These are phyloP conservation scores for Hyaloscypha finlandica DNA, from an alignment of 495 filamentous ascomycete species.

Conservation along the genomic window DNA sequence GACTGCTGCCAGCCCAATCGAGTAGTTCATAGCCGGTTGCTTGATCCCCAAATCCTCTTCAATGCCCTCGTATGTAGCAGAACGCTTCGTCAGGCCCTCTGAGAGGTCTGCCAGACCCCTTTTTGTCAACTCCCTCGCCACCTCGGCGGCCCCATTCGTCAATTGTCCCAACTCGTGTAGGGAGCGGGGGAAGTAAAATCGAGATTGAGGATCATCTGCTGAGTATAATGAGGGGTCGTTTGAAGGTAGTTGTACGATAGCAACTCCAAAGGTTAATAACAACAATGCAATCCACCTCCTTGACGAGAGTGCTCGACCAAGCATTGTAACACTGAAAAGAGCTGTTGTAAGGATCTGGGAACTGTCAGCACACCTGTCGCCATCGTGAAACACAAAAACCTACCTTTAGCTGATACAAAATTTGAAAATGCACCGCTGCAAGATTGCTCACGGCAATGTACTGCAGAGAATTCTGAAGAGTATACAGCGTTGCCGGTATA, in stretches of 20 bases:
- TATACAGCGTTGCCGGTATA: slow-evolving; percentile 86
- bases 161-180: slow-evolving; percentile 60
- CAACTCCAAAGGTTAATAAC: slow-evolving; percentile 80
- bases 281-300: slow-evolving; percentile 80
- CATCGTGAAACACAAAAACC: not conserved
- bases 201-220: slow-evolving; percentile 39
- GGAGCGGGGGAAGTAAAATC: slow-evolving; percentile 73
- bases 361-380: not conserved
- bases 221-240: slow-evolving; percentile 42
- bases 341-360: slow-evolving; percentile 77
- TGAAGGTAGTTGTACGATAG: slow-evolving; percentile 80
- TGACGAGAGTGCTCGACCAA: slow-evolving; percentile 66
- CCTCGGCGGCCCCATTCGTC: slow-evolving; percentile 43
- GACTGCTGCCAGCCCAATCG: slow-evolving; percentile 77
- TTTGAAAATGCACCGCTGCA: slow-evolving; percentile 88
- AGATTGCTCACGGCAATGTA: slow-evolving; percentile 91
- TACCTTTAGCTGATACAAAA: slow-evolving; percentile 85
- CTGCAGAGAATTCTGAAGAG: slow-evolving; percentile 86
- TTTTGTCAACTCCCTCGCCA: slow-evolving; percentile 50
- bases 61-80: slow-evolving; percentile 94
- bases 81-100: slow-evolving; percentile 66
- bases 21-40: slow-evolving; percentile 68
- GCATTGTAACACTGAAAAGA: slow-evolving; percentile 78
- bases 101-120: slow-evolving; percentile 43
- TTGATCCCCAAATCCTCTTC: slow-evolving; percentile 71